phyloP scores from a whole-genome alignment of 148 eudicot species.

The Rhododendron kiyosumense region DNA sequence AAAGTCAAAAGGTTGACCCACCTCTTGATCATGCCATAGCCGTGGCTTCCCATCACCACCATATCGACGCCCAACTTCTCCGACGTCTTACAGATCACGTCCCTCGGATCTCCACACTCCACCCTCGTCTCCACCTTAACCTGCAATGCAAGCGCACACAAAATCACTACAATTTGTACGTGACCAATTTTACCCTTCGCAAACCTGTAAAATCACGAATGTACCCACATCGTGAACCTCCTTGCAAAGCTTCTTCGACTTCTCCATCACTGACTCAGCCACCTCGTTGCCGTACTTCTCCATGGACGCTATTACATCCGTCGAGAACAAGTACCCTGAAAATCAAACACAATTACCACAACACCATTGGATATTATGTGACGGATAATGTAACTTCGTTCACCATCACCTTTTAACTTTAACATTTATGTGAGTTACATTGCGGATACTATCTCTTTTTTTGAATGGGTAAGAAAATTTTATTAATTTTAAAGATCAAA shows the following conservation, averaged over 20 bases:
- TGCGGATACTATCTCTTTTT: too few relatives aligned
- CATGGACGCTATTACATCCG: constrained; percentile 44
- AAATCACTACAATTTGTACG: not conserved
- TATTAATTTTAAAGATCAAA: too few relatives aligned
- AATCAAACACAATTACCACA: constrained; percentile 7
- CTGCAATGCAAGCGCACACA: constrained; percentile 20
- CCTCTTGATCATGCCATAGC: constrained; percentile 67
- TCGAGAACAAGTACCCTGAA: constrained; percentile 46
- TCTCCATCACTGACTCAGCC: constrained; percentile 44
- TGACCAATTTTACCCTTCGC: not conserved
- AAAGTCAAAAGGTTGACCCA: constrained; percentile 6
- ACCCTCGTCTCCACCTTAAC: constrained; percentile 52
- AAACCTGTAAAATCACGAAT: not conserved
- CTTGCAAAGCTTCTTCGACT: constrained; percentile 52
- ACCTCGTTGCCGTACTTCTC: constrained; percentile 59
- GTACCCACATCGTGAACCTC: constrained; percentile 21
- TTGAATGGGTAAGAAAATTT: too few relatives aligned
- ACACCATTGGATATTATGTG: not conserved
- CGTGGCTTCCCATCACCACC: constrained; percentile 78
- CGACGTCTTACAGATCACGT: constrained; percentile 60
- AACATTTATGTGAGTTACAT: too few relatives aligned
- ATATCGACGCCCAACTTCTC: constrained; percentile 47
- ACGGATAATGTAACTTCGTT: not conserved
- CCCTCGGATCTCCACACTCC: constrained; percentile 68
- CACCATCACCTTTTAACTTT: not conserved